A percentile compares a stretch with the other conserved stretches of the same genome.
phyloP scores from a whole-genome alignment of 2,329 filamentous ascomycete genomes.

The Orbilia javanica region DNA sequence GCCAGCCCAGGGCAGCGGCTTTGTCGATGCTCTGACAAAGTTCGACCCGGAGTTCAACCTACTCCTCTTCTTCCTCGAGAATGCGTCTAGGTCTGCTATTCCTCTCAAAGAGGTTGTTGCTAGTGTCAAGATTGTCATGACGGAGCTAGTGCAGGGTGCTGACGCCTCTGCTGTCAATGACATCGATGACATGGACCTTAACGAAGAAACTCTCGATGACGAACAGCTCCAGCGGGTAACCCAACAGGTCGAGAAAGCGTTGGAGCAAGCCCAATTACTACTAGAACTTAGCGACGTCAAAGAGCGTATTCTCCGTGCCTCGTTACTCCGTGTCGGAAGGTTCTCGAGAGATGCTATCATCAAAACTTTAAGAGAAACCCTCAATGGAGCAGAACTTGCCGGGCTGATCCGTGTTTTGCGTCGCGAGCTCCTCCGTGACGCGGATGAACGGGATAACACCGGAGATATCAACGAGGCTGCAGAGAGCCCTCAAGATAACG shows the following conservation, averaged over 20 bases:
- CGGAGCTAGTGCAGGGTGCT: conserved; percentile 30
- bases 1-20: conserved; percentile 46
- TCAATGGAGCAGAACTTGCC: conserved; percentile 53
- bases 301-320: conserved; percentile 51
- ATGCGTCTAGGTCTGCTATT: conserved; percentile 43
- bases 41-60: conserved; percentile 56
- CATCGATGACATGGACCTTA: conserved; percentile 57
- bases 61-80: conserved; percentile 57
- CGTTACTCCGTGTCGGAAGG: conserved; percentile 44
- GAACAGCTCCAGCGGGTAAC: conserved; percentile 55
- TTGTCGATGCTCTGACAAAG: conserved; percentile 45
- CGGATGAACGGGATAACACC: conserved; percentile 42
- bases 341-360: conserved; percentile 51
- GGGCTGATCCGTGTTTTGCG: conserved; percentile 51
- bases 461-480: conserved; percentile 13
- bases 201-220: conserved; percentile 54
- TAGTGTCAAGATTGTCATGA: conserved; percentile 53
- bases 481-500: conserved; percentile 47
- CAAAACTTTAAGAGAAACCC: conserved; percentile 40
- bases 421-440: conserved; percentile 47
- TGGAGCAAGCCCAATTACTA: conserved; percentile 50
- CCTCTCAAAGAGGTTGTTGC: conserved; percentile 57
- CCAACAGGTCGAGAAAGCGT: conserved; percentile 52
- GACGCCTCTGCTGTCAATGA: conserved; percentile 22
- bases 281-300: conserved; percentile 54